Conservation (phyloP, 139 green algal species). For the Bryopsis sp. region DNA sequence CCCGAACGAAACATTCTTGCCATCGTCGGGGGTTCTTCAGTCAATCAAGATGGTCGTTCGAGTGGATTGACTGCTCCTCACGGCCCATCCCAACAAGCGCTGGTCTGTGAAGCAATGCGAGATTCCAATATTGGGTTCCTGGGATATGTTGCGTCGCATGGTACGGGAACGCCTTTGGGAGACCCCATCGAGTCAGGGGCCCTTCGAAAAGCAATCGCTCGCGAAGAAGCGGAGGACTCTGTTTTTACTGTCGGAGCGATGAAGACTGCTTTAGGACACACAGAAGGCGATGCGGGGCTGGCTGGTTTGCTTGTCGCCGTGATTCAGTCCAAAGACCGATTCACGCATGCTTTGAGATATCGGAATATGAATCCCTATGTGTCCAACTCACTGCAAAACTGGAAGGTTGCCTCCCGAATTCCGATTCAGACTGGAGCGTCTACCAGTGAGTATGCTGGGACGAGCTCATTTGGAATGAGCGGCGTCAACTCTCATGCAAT, state of each 20-base stretch:
- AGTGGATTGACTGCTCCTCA: slow-evolving; percentile 76
- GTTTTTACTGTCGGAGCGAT: slow-evolving; percentile 46
- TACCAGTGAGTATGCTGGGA: slow-evolving; percentile 30
- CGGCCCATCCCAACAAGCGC: slow-evolving; percentile 58
- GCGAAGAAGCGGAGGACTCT: neutral
- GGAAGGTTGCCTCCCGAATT: slow-evolving; percentile 27
- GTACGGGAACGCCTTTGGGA: slow-evolving; percentile 64
- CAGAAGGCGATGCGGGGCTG: slow-evolving; percentile 68
- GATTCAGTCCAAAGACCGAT: slow-evolving; percentile 27
- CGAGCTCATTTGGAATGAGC: slow-evolving; percentile 77
- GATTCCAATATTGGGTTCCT: slow-evolving; percentile 22
- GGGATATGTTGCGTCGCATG: slow-evolving; percentile 34
- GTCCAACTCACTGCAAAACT: slow-evolving; percentile 30
- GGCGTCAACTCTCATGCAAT: slow-evolving; percentile 77
- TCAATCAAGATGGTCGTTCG: slow-evolving; percentile 86
- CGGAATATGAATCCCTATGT: slow-evolving; percentile 65
- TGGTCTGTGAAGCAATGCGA: slow-evolving; percentile 37
- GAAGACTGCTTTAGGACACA: slow-evolving; percentile 60
- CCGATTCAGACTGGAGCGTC: slow-evolving; percentile 35
- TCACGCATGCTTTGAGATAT: slow-evolving; percentile 47
- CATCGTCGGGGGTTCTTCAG: slow-evolving; percentile 49
- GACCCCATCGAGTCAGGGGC: slow-evolving; percentile 73
- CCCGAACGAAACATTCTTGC: slow-evolving; percentile 21
- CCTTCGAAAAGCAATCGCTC: slow-evolving; percentile 45
- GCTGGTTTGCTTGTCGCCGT: slow-evolving; percentile 55